phyloP scores from a whole-genome alignment of 2,329 filamentous ascomycete species.

The Xylaria sp. region DNA sequence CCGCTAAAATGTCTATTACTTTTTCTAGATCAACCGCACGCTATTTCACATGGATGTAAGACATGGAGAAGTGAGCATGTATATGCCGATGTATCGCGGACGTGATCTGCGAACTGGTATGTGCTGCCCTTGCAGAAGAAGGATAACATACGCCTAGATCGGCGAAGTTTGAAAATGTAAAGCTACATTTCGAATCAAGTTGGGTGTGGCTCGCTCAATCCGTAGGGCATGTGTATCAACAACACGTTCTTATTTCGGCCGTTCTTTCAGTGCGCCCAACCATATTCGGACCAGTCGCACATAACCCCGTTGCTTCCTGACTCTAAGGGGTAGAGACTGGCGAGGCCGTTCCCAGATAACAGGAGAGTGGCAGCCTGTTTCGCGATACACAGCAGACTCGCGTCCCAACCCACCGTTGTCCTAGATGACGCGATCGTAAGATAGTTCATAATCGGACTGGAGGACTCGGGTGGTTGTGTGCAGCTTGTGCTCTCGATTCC shows the following conservation, averaged over 20 bases:
- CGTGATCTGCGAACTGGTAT: constrained; percentile 12
- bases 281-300: constrained; percentile 28
- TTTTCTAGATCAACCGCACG: constrained; percentile 11
- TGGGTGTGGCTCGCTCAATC: constrained; percentile 5
- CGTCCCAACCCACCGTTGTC: constrained; percentile 8
- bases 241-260: constrained; percentile 24
- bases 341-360: constrained; percentile 25
- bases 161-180: constrained; percentile 28
- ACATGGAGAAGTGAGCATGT: constrained; percentile 24
- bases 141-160: constrained; percentile 11
- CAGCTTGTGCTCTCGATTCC: constrained; percentile 33
- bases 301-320: constrained; percentile 22
- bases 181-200: constrained; percentile 13
- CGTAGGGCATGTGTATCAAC: constrained; percentile 14
- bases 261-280: constrained; percentile 27
- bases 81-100: constrained; percentile 3
- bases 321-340: constrained; percentile 29
- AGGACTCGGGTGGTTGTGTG: constrained; percentile 14
- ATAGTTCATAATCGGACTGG: constrained; percentile 24
- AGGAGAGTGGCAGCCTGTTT: constrained; percentile 24
- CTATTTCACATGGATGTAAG: constrained; percentile 36
- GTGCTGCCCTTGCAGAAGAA: constrained; percentile 30
- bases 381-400: constrained; percentile 29
- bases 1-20: not conserved
- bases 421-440: constrained; percentile 33